A percentile compares a stretch with the other conserved stretches of the same genome.
These are phyloP conservation scores for Haematococcus lacustris DNA, from an alignment of 139 green algal genomes.

Conservation along the genomic window DNA sequence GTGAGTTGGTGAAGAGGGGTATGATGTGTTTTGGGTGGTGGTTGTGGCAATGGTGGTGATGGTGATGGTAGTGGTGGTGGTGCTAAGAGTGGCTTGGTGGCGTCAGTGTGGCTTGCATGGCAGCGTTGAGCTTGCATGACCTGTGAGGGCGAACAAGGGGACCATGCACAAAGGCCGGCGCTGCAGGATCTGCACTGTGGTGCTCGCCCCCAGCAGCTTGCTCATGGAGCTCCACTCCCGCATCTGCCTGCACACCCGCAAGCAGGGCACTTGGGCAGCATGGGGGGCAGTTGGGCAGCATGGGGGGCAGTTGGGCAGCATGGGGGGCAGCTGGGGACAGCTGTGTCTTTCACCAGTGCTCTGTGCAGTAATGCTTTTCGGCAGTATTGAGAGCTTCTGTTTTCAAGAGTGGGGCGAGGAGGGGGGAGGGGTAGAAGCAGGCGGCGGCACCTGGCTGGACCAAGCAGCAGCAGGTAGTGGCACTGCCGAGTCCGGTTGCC, in stretches of 20 bases:
- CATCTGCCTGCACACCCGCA: background rate
- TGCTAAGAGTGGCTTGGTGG: background rate
- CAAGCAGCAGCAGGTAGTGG: too few relatives aligned
- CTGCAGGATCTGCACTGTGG: slow-evolving; percentile 8
- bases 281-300: too few relatives aligned
- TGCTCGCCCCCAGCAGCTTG: background rate
- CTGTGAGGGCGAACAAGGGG: slow-evolving; percentile 1
- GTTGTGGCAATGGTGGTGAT: background rate
- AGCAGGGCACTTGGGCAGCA: background rate
- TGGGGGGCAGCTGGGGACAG: background rate
- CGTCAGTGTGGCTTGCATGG: background rate
- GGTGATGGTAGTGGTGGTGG: background rate
- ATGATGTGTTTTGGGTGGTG: background rate
- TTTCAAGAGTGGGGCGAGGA: too few relatives aligned
- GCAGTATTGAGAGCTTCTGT: too few relatives aligned
- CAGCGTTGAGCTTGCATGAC: background rate
- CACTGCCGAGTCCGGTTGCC: too few relatives aligned
- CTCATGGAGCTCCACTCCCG: slow-evolving; percentile 1
- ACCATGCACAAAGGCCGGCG: slow-evolving; percentile 3
- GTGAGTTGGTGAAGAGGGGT: background rate
- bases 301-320: background rate
- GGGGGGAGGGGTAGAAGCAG: too few relatives aligned
- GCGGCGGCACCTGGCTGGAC: too few relatives aligned
- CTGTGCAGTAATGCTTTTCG: too few relatives aligned
- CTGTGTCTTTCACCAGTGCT: too few relatives aligned